Base-by-base conservation (phyloP, 108 stramenopile genomes). In the Mediolabrus comicus region DNA sequence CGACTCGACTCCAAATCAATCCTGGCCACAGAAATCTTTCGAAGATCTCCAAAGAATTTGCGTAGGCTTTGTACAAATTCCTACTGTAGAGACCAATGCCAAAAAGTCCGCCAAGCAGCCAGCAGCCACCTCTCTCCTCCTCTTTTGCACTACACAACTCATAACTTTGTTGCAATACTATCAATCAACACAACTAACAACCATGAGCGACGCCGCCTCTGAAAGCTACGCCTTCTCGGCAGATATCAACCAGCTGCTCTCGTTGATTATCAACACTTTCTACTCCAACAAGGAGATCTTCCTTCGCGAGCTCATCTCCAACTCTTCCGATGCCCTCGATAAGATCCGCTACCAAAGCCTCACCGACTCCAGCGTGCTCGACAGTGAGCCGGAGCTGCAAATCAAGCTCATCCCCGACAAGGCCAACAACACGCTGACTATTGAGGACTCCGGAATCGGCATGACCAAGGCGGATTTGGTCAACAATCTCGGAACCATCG, bases 281-380 rank as follows among this genome's bases (percentile, higher is more conserved):
- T 99, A 99, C 91, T 98, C 98, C 74, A 98, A 98, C 97, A 99
- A 99, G 96, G 99, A 99, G 79, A 92, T 98, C 76, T 99, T 99
- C 84, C 93, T 99, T 58, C 96, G 99, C 62, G 99, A 99, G 79
- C 91, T 99, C 62, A 98, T 99, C 86, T 98, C 96, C 82, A 98
- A 98, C 82, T 83, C 96, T 8, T 84, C 82, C 67, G 98, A 97
- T 92, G 95, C 99, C 43, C 86, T 99, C 62, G 99, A 99, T 77
- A 99, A 99, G 95, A 97, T 99, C 79, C 97, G 99, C 59, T 99
- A 98, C 90, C 91, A 95, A 79, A 92, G 94, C 56, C 83, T 99
- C 62, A 98, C 97, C 30, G 98, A 99, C 80, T 56, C 89, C 49
- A 80, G 90, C 62, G 97, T 97, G 62, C 84, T 99, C 76, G 98